Evolutionary conservation across 345 rosid genomes (phyloP), one percentile per base, ranked within the genome.

Genomic region (Raphanus sativus): DNA sequence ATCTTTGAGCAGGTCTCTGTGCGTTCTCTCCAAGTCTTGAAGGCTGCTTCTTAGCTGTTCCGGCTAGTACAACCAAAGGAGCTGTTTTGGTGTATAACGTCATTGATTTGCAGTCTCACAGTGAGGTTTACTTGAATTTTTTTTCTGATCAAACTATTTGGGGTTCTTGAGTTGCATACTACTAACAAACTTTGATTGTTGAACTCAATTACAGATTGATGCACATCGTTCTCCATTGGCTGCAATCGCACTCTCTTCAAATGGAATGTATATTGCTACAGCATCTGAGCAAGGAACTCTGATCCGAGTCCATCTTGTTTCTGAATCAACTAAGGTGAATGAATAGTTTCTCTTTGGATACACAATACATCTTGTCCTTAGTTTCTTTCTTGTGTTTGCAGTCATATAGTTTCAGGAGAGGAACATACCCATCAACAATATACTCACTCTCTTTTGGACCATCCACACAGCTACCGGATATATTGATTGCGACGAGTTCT

Each of bases 281-380:
- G 97, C 97, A 62, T 94, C 98, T 62, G 98, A 94, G 79, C 96
- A 90, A 72, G 98, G 98, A 74, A 94, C 98, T 65, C 75, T 90
- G 69, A 83, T 94, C 76, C 86, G 97, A 74, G 96, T 94, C 73
- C 90, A 90, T 85, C 84, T 87, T 33, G 96, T 94, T 80, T 85
- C 85, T 1, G 93, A 90, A 63, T 96, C 97, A 80, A 89, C 93
- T 40, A 86, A 94, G 94, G 98, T 94, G 80, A 85, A 77, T 69
- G 76, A 84, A 76, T 69, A 17, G 42, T 36, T 36, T 1, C 70
- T 48, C 29, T 15, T 32, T 62, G 1, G 2, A 2, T 60, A n/a
- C 68, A 72, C 48, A 5, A 17, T 13, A 26, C 29, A 4, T 34
- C 13, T 33, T 15, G 24, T 52, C 24, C 6, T 24, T 32, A 9